Evolutionary conservation across 2,329 filamentous ascomycete genomes (phyloP), one percentile per base, ranked within the genome.

Genomic region (Westerdykella ornata): DNA sequence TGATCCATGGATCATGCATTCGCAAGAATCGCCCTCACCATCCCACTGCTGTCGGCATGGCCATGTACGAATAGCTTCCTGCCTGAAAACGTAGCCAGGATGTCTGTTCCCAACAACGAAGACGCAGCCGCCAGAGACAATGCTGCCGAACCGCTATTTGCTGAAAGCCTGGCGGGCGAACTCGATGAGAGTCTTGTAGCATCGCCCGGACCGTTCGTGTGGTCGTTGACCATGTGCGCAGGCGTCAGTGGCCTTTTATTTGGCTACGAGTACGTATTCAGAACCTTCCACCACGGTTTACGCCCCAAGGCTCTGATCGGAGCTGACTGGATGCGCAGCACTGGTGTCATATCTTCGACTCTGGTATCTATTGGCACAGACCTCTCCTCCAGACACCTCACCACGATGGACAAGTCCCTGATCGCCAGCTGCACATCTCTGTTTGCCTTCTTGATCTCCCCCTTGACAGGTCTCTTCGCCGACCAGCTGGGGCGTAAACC

Each of bases 401-500:
- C 72, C 5, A 80, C 73, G 1, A 60, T 77, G 13, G 76, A 81
- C 56, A 78, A 81, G 53, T 73, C 71, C 42, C 60, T 80, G 3
- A 76, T 81, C 28, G 80, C 78, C 0, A 76, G 74, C 6, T 72
- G 68, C 42, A 80, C 77, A 0, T 76, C 74, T 28, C 62, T 80
- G 26, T 73, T 77, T 50, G 78, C 77, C 1, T 68, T 81, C 5
- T 51, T 80, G 22, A 74, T 73, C 2, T 76, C 74, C 33, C 76
- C 77, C 0, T 50, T 77, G 14, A 73, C 74, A 1, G 75, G 75
- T 4, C 48, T 76, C 8, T 54, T 79, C 46, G 76, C 88, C 0
- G 92, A 97, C 63, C 70, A 67, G 33, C 79, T 85, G 47, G 92
- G 90, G 15, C 79, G 90, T 42, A 96, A 95, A 60, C 84, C 84